Base-by-base conservation (phyloP, 2,329 filamentous ascomycete genomes). In the Pezicula neosporulosa region DNA sequence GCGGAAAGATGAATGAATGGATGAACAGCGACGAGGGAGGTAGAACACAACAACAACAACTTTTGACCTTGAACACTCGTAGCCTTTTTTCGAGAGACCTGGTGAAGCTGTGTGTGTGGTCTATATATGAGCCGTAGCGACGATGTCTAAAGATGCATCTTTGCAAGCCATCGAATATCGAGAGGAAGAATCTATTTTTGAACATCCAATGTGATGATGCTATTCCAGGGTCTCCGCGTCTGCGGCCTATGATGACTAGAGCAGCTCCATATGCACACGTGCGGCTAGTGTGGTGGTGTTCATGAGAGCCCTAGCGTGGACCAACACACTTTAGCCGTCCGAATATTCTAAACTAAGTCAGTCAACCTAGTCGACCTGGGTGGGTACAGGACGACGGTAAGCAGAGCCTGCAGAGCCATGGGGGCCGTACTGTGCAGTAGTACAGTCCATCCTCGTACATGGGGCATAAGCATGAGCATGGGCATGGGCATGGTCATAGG, bases 151-250 rank as follows among this genome's bases (percentile, higher is more conserved):
- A 54, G 49, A 59, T 54, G 56, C 53, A 56, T 49, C 47, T 33
- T 10, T 10, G 48, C 50, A 53, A 55, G 58, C 56, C 52, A 47
- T 54, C 59, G 60, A 64, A 62, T 60, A 64, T 65, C 65, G 61
- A 63, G 24, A 4, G 24, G n/a, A n/a, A 60, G 65, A 66, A 63
- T 70, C 73, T 76, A 77, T 71, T 68, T 70, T 69, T 69, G 70
- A 68, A 68, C 61, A 60, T 44, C 53, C 37, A 60, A 59, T 60
- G 58, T 54, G 55, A 56, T 51, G 56, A 55, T 60, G 48, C 62
- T 72, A 74, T 70, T 67, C 67, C 67, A 66, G 67, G 70, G 71
- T 63, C 66, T 60, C 60, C 57, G 64, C 57, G 56, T 57, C 57
- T 63, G 51, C 51, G 48, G 56, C 58, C 61, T 63, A 57, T 61